Conservation (phyloP, 257 asterid genomes). For the Avicennia marina region DNA sequence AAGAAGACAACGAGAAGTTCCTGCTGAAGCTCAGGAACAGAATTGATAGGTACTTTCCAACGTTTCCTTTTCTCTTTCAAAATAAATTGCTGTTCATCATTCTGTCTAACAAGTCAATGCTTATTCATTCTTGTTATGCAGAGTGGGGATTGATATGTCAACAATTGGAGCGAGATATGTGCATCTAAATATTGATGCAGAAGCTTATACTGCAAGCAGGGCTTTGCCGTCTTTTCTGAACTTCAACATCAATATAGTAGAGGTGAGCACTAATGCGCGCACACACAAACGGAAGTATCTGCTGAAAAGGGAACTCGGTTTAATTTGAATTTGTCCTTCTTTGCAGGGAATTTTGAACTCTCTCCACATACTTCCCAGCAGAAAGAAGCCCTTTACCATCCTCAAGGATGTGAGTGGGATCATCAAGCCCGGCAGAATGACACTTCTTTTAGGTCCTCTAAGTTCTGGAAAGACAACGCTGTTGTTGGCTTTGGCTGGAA, state of each 20-base stretch:
- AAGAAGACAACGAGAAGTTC: conserved; percentile 66
- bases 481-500: conserved; percentile 65
- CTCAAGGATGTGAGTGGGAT: conserved; percentile 60
- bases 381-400: conserved; percentile 49
- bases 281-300: too few species aligned
- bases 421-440: conserved; percentile 62
- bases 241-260: conserved; percentile 35
- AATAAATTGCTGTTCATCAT: too few species aligned
- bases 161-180: conserved; percentile 50
- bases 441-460: conserved; percentile 63
- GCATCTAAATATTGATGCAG: conserved; percentile 38
- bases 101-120: too few species aligned
- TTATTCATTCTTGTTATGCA: too few species aligned
- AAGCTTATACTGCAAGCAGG: conserved; percentile 34
- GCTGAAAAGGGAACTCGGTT: too few species aligned
- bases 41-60: conserved; percentile 61
- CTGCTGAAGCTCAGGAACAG: conserved; percentile 48
- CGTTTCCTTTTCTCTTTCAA: too few species aligned
- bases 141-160: conserved; percentile 59
- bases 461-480: conserved; percentile 56
- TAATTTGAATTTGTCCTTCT: too few species aligned
- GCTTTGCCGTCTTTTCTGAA: conserved; percentile 44
- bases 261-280: too few species aligned
- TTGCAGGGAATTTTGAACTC: conserved; percentile 34
- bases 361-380: conserved; percentile 39